Base-by-base conservation (phyloP, 2,329 filamentous ascomycete species). In the Neocucurbitaria cava region DNA sequence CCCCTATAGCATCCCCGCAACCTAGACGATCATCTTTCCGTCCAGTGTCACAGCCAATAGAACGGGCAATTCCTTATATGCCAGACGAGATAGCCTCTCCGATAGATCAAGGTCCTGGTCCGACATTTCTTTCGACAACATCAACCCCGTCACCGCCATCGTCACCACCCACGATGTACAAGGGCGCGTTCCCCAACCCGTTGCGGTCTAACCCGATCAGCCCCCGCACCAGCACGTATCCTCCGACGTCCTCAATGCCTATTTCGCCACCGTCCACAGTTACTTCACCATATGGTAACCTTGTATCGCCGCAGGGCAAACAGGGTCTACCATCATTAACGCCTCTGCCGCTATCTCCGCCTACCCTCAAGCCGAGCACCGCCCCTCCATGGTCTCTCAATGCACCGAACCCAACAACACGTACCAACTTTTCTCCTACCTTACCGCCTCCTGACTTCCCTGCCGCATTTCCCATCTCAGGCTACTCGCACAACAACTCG, bases 101-200 rank as follows among this genome's bases (percentile, higher is more conserved):
- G 5, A 47, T 50, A 11, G 57, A 58, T 10, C 56, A 59, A 38
- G 62, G 63, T 13, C 58, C 59, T 26, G 65, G 71, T 5, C 67
- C 71, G 31, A 74, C 71, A 3, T 75, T 74, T 36, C 63, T 74
- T 13, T 73, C 73, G 5, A 63, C 70, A 23, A 61, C 70, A 30
- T 71, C 69, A 3, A 73, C 73, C 5, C 72, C 72, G 3, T 73
- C 71, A 5, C 72, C 71, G 11, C 71, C 71, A 9, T 56, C 64
- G 36, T 71, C 71, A n/a, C 65, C 69, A 28, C 49, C 52, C n/a
- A 58, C 56, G 11, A 62, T 67, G 36, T 64, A 60, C 8, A 69
- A 56, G 33, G 52, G 66, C n/a, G 49, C 56, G 1, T 67, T 70
- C n/a, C 57, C 68, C 3, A 62, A 68, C 11, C 64, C 64, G 1